Percentiles rank a stretch among this genome's conserved stretches.
Conservation (phyloP, 2,329 filamentous ascomycete genomes). For the Huntiella savannae region DNA sequence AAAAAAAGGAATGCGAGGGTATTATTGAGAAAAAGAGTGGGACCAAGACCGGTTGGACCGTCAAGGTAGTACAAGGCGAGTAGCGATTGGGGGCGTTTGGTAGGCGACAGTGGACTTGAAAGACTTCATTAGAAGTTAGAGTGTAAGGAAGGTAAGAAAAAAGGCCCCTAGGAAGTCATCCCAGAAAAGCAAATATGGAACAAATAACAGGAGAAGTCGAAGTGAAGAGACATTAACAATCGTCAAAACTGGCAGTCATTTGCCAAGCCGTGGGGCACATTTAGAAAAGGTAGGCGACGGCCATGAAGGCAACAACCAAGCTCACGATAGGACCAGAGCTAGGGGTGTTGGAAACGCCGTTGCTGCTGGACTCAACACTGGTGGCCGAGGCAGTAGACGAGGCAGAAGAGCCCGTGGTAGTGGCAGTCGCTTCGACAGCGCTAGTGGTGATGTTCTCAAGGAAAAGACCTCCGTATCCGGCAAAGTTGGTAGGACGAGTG, state of each 20-base stretch:
- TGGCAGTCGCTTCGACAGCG: slow-evolving; percentile 3
- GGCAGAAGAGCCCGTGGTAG: not conserved
- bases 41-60: too few relatives aligned
- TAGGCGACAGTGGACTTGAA: too few relatives aligned
- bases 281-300: slow-evolving; percentile 30
- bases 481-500: slow-evolving; percentile 14
- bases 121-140: slow-evolving; percentile 1
- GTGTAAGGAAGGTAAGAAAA: not conserved
- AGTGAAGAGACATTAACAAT: not conserved
- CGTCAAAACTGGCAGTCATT: not conserved
- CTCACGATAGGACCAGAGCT: slow-evolving; percentile 25
- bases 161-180: too few relatives aligned
- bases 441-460: slow-evolving; percentile 28
- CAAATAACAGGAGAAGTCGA: slow-evolving; percentile 11
- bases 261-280: not conserved
- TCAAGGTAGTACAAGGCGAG: too few relatives aligned
- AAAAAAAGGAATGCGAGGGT: not conserved
- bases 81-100: too few relatives aligned
- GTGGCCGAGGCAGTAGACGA: not conserved
- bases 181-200: slow-evolving; percentile 5
- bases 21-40: not conserved
- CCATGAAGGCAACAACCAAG: slow-evolving; percentile 35
- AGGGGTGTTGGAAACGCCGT: slow-evolving; percentile 24
- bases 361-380: slow-evolving; percentile 24
- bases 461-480: slow-evolving; percentile 28